These are phyloP conservation scores for Alectoria sarmentosa DNA, from an alignment of 495 filamentous ascomycete genomes.

Conservation along the genomic window DNA sequence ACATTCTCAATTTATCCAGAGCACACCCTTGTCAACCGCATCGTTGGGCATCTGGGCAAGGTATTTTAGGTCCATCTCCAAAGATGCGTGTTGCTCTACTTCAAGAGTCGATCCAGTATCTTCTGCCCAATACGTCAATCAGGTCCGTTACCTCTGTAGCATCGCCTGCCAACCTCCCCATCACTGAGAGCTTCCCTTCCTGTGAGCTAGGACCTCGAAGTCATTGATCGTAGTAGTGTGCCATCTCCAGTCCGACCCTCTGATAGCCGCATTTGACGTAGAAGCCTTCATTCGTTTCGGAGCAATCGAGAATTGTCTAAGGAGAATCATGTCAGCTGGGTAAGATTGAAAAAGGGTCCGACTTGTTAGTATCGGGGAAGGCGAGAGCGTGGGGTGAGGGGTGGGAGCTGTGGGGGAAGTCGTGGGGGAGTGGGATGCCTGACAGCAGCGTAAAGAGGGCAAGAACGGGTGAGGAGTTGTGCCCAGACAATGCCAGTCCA, in stretches of 20 bases:
- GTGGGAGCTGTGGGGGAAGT: neutral
- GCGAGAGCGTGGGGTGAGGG: neutral
- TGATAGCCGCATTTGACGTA: constrained; percentile 98
- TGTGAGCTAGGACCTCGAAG: neutral
- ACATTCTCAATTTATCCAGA: neutral
- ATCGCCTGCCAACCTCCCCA: neutral
- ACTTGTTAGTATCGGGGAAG: neutral
- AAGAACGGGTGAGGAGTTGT: too few relatives aligned
- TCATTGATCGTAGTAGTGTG: constrained; percentile 70
- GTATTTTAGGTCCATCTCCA: too few relatives aligned
- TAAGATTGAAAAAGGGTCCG: constrained; percentile 14
- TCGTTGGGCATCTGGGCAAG: neutral
- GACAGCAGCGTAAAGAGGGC: neutral
- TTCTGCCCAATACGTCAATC: neutral
- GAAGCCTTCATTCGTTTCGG: constrained; percentile 88
- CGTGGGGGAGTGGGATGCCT: neutral
- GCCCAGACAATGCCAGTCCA: too few relatives aligned
- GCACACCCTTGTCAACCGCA: neutral
- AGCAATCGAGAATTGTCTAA: constrained; percentile 67
- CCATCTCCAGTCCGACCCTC: constrained; percentile 92
- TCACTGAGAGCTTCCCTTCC: constrained; percentile 1
- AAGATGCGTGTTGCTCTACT: neutral
- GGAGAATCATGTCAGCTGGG: constrained; percentile 8
- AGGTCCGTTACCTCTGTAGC: neutral
- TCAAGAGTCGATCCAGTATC: neutral